phyloP scores from a whole-genome alignment of 257 asterid genomes.

The Rhazya stricta region DNA sequence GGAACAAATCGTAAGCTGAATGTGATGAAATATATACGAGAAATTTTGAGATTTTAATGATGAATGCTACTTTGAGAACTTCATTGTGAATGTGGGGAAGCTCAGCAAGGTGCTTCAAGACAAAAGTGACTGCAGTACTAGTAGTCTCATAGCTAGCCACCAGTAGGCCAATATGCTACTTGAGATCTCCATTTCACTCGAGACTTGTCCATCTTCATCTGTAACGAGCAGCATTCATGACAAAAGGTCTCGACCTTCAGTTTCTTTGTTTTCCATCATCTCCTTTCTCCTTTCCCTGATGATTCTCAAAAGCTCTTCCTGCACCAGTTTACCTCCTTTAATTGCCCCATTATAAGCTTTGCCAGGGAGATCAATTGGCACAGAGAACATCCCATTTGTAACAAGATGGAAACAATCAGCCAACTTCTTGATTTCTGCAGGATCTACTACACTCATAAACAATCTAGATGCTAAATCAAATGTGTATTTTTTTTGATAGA shows the following conservation, averaged over 20 bases:
- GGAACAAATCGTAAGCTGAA: no score
- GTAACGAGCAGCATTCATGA: conserved; percentile 48
- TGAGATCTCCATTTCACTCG: conserved; percentile 61
- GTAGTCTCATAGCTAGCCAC: conserved; percentile 61
- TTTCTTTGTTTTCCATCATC: conserved; percentile 29
- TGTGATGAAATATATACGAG: no score
- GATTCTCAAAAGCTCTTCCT: conserved; percentile 48
- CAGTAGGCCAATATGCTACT: conserved; percentile 41
- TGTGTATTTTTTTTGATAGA: conserved; percentile 40
- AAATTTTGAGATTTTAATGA: no score
- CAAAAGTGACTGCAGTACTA: conserved; percentile 46
- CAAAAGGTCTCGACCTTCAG: conserved; percentile 38
- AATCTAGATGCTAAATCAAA: conserved; percentile 46
- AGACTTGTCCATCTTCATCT: conserved; percentile 45
- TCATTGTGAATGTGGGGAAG: conserved; percentile 52
- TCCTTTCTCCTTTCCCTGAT: conserved; percentile 54
- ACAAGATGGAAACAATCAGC: conserved; percentile 43
- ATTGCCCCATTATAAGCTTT: conserved; percentile 53
- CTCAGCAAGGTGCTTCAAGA: conserved; percentile 45
- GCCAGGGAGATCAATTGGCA: conserved; percentile 52
- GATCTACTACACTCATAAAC: conserved; percentile 38
- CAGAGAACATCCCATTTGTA: conserved; percentile 47
- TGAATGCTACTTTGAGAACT: conserved; percentile 35
- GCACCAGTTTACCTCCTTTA: conserved; percentile 43
- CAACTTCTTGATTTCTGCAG: conserved; percentile 28